Percentiles rank a stretch among this genome's conserved stretches.
Evolutionary conservation across 495 filamentous ascomycete species (phyloP).

Genomic region (Entonaema liquescens): DNA sequence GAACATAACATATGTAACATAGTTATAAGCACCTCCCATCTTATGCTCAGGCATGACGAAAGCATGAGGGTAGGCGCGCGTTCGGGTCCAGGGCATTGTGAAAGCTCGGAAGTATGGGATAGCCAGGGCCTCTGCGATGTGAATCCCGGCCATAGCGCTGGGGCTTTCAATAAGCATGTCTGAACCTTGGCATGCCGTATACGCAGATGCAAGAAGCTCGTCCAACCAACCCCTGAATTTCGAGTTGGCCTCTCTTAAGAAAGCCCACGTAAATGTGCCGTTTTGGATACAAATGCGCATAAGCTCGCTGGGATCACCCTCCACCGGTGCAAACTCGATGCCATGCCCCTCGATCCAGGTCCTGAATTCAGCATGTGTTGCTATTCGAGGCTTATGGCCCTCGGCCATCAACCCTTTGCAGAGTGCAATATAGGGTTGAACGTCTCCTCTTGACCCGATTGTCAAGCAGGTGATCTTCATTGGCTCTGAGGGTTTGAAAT

Average conservation of each 20-base stretch:
- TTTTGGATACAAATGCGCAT: conserved; percentile 97
- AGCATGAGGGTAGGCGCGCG: conserved; percentile 94
- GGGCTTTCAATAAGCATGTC: conserved; percentile 95
- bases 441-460: conserved; percentile 94
- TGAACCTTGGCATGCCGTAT: conserved; percentile 82
- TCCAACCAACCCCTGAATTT: conserved; percentile 97
- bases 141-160: conserved; percentile 97
- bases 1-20: conserved; percentile 95
- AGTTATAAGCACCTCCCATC: conserved; percentile 94
- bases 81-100: conserved; percentile 98
- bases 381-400: conserved; percentile 86
- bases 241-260: conserved; percentile 82
- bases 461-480: conserved; percentile 92
- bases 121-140: conserved; percentile 93
- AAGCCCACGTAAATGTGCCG: conserved; percentile 95
- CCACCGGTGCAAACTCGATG: conserved; percentile 88
- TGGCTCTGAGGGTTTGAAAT: conserved; percentile 88
- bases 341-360: conserved; percentile 89
- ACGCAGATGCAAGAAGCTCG: conserved; percentile 82
- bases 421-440: conserved; percentile 96
- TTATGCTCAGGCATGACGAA: conserved; percentile 95
- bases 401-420: conserved; percentile 91
- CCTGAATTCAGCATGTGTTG: conserved; percentile 90
- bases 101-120: conserved; percentile 98
- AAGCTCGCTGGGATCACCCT: conserved; percentile 90